These are phyloP conservation scores for Nakaseomyces uthaithaninus DNA, from an alignment of 1,139 yeast species.

Conservation along the genomic window DNA sequence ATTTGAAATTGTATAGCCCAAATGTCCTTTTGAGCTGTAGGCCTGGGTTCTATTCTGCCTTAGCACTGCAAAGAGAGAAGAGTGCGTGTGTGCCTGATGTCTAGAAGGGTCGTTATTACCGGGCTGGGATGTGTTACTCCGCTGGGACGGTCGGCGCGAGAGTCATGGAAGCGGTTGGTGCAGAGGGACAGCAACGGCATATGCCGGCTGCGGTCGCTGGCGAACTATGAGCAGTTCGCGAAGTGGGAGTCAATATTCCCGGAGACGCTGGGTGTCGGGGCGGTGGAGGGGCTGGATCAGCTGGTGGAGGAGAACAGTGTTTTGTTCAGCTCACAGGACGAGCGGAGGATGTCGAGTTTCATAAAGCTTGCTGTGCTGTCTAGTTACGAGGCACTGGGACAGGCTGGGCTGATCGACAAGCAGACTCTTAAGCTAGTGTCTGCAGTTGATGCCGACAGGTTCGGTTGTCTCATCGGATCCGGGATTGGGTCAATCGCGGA, in stretches of 20 bases:
- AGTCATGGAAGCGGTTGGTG: slow-evolving; percentile 45
- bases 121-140: slow-evolving; percentile 87
- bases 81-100: slow-evolving; percentile 13
- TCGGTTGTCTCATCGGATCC: slow-evolving; percentile 83
- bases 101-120: slow-evolving; percentile 72
- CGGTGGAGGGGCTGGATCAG: not conserved
- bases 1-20: too few relatives aligned
- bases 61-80: not conserved
- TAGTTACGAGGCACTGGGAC: slow-evolving; percentile 64
- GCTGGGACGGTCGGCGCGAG: slow-evolving; percentile 58
- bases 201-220: not conserved
- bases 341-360: slow-evolving; percentile 58
- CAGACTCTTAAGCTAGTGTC: slow-evolving; percentile 15
- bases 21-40: too few relatives aligned
- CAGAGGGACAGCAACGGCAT: slow-evolving; percentile 3
- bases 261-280: slow-evolving; percentile 3
- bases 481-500: slow-evolving; percentile 90
- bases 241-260: slow-evolving; percentile 4
- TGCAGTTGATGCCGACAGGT: slow-evolving; percentile 12
- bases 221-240: not conserved
- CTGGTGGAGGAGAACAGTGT: slow-evolving; percentile 13
- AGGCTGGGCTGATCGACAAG: slow-evolving; percentile 38
- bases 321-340: slow-evolving; percentile 26
- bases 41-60: too few relatives aligned
- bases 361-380: slow-evolving; percentile 77